phyloP scores from a whole-genome alignment of 768 basidiomycete species.

The Boletus eberwhitei region DNA sequence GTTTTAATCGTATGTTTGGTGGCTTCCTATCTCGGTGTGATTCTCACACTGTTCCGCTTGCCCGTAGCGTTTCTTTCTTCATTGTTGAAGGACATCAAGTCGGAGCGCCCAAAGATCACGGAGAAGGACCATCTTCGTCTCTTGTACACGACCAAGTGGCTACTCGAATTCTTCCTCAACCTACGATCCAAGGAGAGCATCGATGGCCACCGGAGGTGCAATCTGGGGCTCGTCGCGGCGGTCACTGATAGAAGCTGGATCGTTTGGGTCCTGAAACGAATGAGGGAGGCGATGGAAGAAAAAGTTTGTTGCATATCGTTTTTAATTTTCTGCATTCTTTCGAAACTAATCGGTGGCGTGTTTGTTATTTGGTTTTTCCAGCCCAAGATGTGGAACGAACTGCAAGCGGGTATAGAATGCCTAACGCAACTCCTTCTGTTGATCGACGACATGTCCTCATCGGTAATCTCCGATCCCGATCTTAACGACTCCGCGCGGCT shows the following conservation, averaged over 20 bases:
- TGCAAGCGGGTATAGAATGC: conserved; percentile 93
- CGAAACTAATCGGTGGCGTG: conserved; percentile 10
- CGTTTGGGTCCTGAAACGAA: conserved; percentile 84
- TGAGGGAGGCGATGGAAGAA: conserved; percentile 87
- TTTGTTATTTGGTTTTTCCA: conserved; percentile 29
- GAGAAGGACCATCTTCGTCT: conserved; percentile 92
- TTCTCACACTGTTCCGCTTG: conserved; percentile 16
- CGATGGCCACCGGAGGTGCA: conserved; percentile 42
- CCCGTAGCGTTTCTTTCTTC: conserved; percentile 78
- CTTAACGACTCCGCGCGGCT: conserved; percentile 75
- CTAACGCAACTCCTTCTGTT: conserved; percentile 88
- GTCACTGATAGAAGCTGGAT: conserved; percentile 87
- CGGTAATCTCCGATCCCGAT: conserved; percentile 35
- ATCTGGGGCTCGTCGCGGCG: conserved; percentile 75
- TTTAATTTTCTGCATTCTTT: background rate
- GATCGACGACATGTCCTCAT: conserved; percentile 77
- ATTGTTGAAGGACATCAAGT: conserved; percentile 89
- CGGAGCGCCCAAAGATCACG: conserved; percentile 87
- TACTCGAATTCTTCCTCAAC: conserved; percentile 83
- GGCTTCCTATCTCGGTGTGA: conserved; percentile 6
- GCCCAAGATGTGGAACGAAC: conserved; percentile 93
- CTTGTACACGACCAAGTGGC: conserved; percentile 85
- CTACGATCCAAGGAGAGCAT: conserved; percentile 39
- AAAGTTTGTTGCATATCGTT: conserved; percentile 52
- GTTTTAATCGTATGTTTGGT: conserved; percentile 78